Base-by-base conservation (phyloP, 257 asterid species). In the Nicotiana tabacum region DNA sequence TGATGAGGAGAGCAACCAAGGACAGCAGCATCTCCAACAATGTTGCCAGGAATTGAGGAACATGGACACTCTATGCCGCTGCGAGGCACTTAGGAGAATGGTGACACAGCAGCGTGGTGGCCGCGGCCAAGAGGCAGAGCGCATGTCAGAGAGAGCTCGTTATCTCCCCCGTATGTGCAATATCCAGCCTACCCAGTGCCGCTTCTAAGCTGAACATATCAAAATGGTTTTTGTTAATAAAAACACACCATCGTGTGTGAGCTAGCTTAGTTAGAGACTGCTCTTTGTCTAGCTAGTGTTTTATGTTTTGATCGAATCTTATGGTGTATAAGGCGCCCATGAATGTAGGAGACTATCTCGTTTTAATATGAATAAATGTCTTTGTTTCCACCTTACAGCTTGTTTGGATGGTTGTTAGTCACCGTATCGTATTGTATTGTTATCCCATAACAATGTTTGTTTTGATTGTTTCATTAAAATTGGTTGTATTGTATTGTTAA, bases 11-110 rank as follows among this genome's bases (percentile, higher is more conserved):
- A 57, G 64, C 64, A 57, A 57, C 64, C 57, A 79, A 48, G 53
- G 48, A 24, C 77, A 77, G 24, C 81, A 79, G 56, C 43, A 62
- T 53, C 85, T 76, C 29, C 78, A 30, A 9, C 84, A 80, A 51
- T 84, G 88, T 35, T 78, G 83, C 77, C 9, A 69, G 11, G 60
- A 32, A 6, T 37, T 85, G 18, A 53, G 46, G 79, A 60, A 32
- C 57, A 8, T 84, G 6, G 60, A 17, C 35, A 15, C 21, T 6
- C 33, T 70, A 12, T 78, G 88, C 66, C 27, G 35, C 4, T 68
- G 85, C 1, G 24, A 64, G 5, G 85, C 83, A 11, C 33, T 82
- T 4, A 48, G 17, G 37, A 68, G 56, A 9, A 30, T 85, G 15
- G 87, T 77, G 7, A 15, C 30, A 6, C 78, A 12, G 21, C 46